Evolutionary conservation across 371 early-diverging fungal species (phyloP).

Genomic region (Haplosporangium sp.): DNA sequence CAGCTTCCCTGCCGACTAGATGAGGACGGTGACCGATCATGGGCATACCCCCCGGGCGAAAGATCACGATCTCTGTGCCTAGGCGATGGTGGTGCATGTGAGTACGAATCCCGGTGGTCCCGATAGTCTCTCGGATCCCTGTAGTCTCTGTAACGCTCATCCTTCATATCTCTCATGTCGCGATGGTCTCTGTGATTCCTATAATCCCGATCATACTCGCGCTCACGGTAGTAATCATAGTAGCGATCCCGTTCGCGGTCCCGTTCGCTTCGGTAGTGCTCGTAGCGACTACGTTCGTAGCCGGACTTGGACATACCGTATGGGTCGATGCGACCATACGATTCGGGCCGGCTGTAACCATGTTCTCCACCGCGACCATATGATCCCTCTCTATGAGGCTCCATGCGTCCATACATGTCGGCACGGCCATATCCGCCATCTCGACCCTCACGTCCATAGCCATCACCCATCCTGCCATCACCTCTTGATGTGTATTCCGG

Average conservation of each 20-base stretch:
- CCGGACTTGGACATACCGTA: slow-evolving; percentile 35
- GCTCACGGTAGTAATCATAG: slow-evolving; percentile 47
- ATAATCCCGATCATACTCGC: slow-evolving; percentile 47
- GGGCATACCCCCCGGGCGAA: slow-evolving; percentile 17
- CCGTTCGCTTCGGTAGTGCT: slow-evolving; percentile 48
- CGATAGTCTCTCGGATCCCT: slow-evolving; percentile 35
- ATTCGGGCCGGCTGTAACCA: slow-evolving; percentile 36
- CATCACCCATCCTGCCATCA: slow-evolving; percentile 25
- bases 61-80: slow-evolving; percentile 26
- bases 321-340: slow-evolving; percentile 37
- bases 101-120: slow-evolving; percentile 28
- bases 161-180: slow-evolving; percentile 25
- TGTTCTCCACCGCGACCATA: slow-evolving; percentile 39
- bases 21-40: slow-evolving; percentile 29
- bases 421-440: slow-evolving; percentile 32
- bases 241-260: slow-evolving; percentile 52
- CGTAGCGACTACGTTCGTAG: slow-evolving; percentile 51
- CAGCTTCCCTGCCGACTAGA: slow-evolving; percentile 27
- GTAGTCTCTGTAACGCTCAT: slow-evolving; percentile 34
- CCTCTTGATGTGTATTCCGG: slow-evolving; percentile 32
- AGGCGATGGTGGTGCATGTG: slow-evolving; percentile 32
- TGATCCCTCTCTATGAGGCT: slow-evolving; percentile 37
- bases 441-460: slow-evolving; percentile 35
- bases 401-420: slow-evolving; percentile 41
- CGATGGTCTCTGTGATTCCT: slow-evolving; percentile 39